Evolutionary conservation across 371 early-diverging fungal genomes (phyloP).

Genomic region (Mucor indicus): DNA sequence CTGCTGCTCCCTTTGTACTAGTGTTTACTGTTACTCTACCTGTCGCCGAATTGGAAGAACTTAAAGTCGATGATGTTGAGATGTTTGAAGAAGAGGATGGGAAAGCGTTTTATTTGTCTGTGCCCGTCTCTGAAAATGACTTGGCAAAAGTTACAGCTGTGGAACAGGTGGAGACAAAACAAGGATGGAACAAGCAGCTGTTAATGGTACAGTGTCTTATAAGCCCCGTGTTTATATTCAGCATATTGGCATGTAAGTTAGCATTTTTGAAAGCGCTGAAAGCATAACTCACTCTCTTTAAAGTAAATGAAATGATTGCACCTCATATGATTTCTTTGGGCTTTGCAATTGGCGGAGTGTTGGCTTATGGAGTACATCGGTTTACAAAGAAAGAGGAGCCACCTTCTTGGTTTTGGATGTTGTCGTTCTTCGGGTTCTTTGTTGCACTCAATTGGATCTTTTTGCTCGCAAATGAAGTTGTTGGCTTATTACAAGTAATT

Average conservation of each 20-base stretch:
- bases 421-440: conserved; percentile 69
- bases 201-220: conserved; percentile 37
- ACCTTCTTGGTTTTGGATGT: conserved; percentile 41
- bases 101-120: conserved; percentile 14
- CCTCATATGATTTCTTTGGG: conserved; percentile 15
- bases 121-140: conserved; percentile 8
- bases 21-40: conserved; percentile 59
- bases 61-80: conserved; percentile 33
- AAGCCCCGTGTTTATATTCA: conserved; percentile 31
- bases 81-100: background rate
- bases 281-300: background rate
- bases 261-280: background rate
- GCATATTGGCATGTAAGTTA: conserved; percentile 30
- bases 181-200: conserved; percentile 43
- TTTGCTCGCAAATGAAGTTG: conserved; percentile 76
- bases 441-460: conserved; percentile 80
- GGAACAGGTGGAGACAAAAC: conserved; percentile 12
- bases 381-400: conserved; percentile 25
- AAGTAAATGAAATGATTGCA: conserved; percentile 29
- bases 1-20: conserved; percentile 53
- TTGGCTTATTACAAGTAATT: conserved; percentile 66
- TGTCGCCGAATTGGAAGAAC: conserved; percentile 50
- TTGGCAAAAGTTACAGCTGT: background rate
- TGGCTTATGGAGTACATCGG: conserved; percentile 13
- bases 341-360: conserved; percentile 15